phyloP scores from a whole-genome alignment of 768 basidiomycete genomes.

The Suillus occidentalis region DNA sequence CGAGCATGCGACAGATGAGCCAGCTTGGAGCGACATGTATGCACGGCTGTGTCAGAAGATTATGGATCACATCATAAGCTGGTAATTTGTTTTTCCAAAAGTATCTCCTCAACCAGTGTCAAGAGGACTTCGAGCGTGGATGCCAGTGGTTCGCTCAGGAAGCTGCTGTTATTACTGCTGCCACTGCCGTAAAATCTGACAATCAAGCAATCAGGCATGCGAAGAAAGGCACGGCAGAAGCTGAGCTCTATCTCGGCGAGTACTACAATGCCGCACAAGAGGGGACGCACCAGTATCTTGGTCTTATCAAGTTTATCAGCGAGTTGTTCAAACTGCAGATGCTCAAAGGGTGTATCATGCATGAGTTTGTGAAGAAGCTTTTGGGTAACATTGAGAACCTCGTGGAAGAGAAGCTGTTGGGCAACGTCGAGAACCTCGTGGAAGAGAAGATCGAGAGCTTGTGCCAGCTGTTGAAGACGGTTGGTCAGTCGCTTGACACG shows the following conservation, averaged over 20 bases:
- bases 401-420: slow-evolving; percentile 94
- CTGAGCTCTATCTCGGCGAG: slow-evolving; percentile 89
- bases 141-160: slow-evolving; percentile 79
- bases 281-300: slow-evolving; percentile 94
- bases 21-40: slow-evolving; percentile 96
- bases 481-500: slow-evolving; percentile 84
- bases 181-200: slow-evolving; percentile 81
- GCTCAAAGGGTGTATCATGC: slow-evolving; percentile 97
- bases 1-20: slow-evolving; percentile 96
- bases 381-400: slow-evolving; percentile 92
- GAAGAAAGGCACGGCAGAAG: slow-evolving; percentile 51
- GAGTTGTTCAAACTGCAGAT: slow-evolving; percentile 98
- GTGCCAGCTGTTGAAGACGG: slow-evolving; percentile 89
- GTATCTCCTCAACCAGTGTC: slow-evolving; percentile 94
- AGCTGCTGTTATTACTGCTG: slow-evolving; percentile 34
- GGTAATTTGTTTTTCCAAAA: slow-evolving; percentile 96
- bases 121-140: slow-evolving; percentile 96
- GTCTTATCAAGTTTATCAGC: slow-evolving; percentile 97
- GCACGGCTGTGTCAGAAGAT: slow-evolving; percentile 92
- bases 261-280: slow-evolving; percentile 97
- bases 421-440: slow-evolving; percentile 93
- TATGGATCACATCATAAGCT: slow-evolving; percentile 81
- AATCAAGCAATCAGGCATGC: slow-evolving; percentile 78
- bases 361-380: slow-evolving; percentile 96
- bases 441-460: slow-evolving; percentile 98